Base-by-base conservation (phyloP, 1,139 yeast genomes). In the Debaryomyces psychrophilus region DNA sequence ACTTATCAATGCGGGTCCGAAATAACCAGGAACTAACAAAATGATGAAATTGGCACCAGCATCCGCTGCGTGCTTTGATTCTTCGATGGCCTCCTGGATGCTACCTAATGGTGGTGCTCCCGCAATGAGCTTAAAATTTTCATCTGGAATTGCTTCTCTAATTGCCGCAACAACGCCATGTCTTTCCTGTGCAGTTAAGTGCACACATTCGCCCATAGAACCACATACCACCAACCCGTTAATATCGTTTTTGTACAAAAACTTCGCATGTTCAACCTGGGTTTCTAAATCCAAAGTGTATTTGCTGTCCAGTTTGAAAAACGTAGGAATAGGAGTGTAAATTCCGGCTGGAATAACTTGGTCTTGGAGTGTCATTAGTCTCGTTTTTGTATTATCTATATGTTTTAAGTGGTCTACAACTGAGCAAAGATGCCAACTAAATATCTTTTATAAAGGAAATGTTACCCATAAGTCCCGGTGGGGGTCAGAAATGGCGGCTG, bases 241-340 rank as follows among this genome's bases (percentile, higher is more conserved):
- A 47, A 78, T 68, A 2, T 82, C 83, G 43, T 61, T 61, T 20
- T 65, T 56, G 44, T 73, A 64, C 37, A 79, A 64, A 52, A 55
- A 62, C 41, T 65, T 62, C 12, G 79, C 72, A 55, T 77, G 82
- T 40, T 64, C 56, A 43, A 72, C 62, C 53, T 75, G 79, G 17
- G 81, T 58, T 4, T 69, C 78, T 26, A 63, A 54, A 51, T 78
- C 83, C 14, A 78, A 63, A 8, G 69, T 61, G 50, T 56, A 62
- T 29, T 60, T 67, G 45, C 64, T 63, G 46, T 61, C 63, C 49
- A 69, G 28, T 25, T 41, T 67, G 74, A 74, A 77, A 60, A 77
- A 78, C 7, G 83, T 77, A 44, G 80, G 73, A 2, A 70, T 64
- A 34, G 81, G 81, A 14, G 79, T 71, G 57, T 76, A 76, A 34